Base-by-base conservation (phyloP, 2,329 filamentous ascomycete species). In the Trichoderma sp. region DNA sequence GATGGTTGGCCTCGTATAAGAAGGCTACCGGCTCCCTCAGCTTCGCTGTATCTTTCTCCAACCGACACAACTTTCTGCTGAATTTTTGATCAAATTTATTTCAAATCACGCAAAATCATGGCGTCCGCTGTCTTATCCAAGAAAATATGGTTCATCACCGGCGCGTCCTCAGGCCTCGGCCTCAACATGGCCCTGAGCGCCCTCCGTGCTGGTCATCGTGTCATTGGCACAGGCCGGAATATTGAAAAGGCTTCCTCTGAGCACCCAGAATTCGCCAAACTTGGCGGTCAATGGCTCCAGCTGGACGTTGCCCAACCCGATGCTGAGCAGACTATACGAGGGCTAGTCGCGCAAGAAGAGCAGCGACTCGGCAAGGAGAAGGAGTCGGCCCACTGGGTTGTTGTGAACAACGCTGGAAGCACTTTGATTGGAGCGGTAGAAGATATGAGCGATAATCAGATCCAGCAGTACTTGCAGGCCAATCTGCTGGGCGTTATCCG, bases 111-210 rank as follows among this genome's bases (percentile, higher is more conserved):
- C 3, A n/a, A 21, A n/a, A 28, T n/a, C 15, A 70, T 70, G 67
- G 57, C 57, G 2, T 53, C 66, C 15, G 12, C 28, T 11, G 28
- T n/a, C 7, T 8, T 15, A n/a, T n/a, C 57, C 9, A 61, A 47
- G n/a, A 70, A 70, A 47, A 81, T 86, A 14, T 86, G 84, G 84
- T 82, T 86, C 75, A 84, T 87, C 73, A 86, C 83, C 9, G 85
- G 84, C n/a, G 81, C 82, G 3, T 84, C 82, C 43, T 81, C 78
- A 14, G 85, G 86, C 65, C 81, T 87, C 73, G 85, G 86, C 47
- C 80, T 83, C 53, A 78, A 80, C 72, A 79, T 87, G 4, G 81
- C 81, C 36, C 80, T 84, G 18, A 79, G 81, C 28, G 82, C 80
- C 39, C 82, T 86, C 65, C 76, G 77, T 1, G 79, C 81, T 6